phyloP scores from a whole-genome alignment of 2,329 filamentous ascomycete species.

The Hypoxylon sp. region DNA sequence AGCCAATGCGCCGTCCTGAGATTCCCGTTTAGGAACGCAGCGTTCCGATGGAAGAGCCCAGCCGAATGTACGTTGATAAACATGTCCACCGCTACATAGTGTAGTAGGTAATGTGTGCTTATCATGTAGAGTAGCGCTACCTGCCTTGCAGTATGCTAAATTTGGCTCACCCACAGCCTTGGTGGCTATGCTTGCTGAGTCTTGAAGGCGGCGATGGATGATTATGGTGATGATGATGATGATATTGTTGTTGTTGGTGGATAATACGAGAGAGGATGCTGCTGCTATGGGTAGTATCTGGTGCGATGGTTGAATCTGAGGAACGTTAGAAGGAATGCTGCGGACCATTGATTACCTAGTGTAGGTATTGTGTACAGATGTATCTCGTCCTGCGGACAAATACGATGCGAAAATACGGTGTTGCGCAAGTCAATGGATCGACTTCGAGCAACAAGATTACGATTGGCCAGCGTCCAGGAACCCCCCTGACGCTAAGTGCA shows the following conservation, averaged over 20 bases:
- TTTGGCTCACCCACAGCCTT: slow-evolving; percentile 27
- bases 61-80: slow-evolving; percentile 12
- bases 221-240: too few relatives aligned
- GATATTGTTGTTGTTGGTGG: too few relatives aligned
- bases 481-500: slow-evolving; percentile 44
- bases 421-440: slow-evolving; percentile 43
- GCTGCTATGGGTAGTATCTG: slow-evolving; percentile 27
- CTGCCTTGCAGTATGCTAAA: slow-evolving; percentile 29
- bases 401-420: slow-evolving; percentile 45
- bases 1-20: slow-evolving; percentile 19
- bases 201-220: slow-evolving; percentile 1
- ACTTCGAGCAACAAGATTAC: slow-evolving; percentile 41
- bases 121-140: slow-evolving; percentile 4
- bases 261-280: slow-evolving; percentile 26
- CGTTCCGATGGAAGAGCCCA: slow-evolving; percentile 23
- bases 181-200: slow-evolving; percentile 27
- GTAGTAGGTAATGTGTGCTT: slow-evolving; percentile 13
- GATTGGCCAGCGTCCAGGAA: slow-evolving; percentile 35
- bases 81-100: slow-evolving; percentile 13
- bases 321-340: slow-evolving; percentile 32
- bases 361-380: too few relatives aligned
- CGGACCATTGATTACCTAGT: slow-evolving; percentile 27
- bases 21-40: slow-evolving; percentile 31
- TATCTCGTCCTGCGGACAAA: slow-evolving; percentile 33
- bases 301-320: slow-evolving; percentile 24